A percentile compares a stretch with the other conserved stretches of the same genome.
Evolutionary conservation across 2,329 filamentous ascomycete genomes (phyloP).

Genomic region (Cladophialophora exuberans): DNA sequence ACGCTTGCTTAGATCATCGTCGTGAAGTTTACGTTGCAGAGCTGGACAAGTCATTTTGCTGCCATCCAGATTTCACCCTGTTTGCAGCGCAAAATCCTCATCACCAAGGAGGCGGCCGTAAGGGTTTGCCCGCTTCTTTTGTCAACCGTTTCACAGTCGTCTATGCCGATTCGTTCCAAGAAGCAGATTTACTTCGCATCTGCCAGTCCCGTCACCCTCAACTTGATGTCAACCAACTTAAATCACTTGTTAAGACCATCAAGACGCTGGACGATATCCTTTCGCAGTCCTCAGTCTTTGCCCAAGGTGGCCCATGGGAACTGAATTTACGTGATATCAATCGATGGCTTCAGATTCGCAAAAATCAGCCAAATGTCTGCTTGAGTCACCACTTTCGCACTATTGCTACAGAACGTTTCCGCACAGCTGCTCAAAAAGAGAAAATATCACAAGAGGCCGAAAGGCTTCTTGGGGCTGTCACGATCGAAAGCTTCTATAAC

Average conservation of each 20-base stretch:
- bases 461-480: not conserved
- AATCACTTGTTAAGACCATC: constrained; percentile 77
- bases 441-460: constrained; percentile 61
- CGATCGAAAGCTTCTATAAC: constrained; percentile 65
- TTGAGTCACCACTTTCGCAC: constrained; percentile 78
- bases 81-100: constrained; percentile 98
- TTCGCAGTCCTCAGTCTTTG: constrained; percentile 56
- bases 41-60: constrained; percentile 88
- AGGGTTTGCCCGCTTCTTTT: constrained; percentile 91
- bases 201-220: constrained; percentile 75
- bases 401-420: constrained; percentile 85
- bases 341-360: constrained; percentile 77
- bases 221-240: constrained; percentile 62
- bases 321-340: constrained; percentile 91
- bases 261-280: constrained; percentile 75
- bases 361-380: constrained; percentile 58
- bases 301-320: constrained; percentile 80
- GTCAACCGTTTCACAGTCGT: constrained; percentile 98
- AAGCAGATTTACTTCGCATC: constrained; percentile 80
- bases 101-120: constrained; percentile 92
- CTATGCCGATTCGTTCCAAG: constrained; percentile 86
- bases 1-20: constrained; percentile 94
- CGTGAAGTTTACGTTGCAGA: constrained; percentile 96
- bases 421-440: constrained; percentile 68
- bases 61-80: constrained; percentile 86